Evolutionary conservation across 345 rosid species (phyloP).

Genomic region (Arabis alpina): DNA sequence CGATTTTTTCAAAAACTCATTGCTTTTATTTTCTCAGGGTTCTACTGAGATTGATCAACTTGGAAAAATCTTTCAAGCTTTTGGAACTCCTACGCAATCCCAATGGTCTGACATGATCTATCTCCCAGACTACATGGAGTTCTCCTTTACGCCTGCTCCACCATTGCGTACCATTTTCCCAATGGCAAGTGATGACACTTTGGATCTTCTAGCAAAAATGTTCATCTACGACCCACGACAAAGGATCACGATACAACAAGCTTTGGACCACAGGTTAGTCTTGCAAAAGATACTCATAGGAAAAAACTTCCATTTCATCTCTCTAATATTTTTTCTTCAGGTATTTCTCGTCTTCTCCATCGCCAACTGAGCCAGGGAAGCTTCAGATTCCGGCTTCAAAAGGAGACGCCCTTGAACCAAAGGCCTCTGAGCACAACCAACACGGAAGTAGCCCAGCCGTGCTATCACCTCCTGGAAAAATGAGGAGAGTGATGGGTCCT

Average conservation of each 20-base stretch:
- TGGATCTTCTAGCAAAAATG: conserved; percentile 61
- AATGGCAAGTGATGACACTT: conserved; percentile 61
- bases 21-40: conserved; percentile 44
- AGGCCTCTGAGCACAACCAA: conserved; percentile 37
- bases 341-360: conserved; percentile 51
- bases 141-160: conserved; percentile 50
- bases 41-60: conserved; percentile 62
- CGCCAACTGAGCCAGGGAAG: conserved; percentile 49
- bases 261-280: conserved; percentile 58
- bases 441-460: conserved; percentile 41
- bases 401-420: conserved; percentile 44
- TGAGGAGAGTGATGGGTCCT: conserved; percentile 51
- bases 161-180: conserved; percentile 56
- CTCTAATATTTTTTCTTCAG: conserved; percentile 25
- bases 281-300: neutral
- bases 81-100: conserved; percentile 60
- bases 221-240: conserved; percentile 59
- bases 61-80: conserved; percentile 61
- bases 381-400: conserved; percentile 50
- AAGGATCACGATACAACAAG: conserved; percentile 60
- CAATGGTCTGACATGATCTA: conserved; percentile 64
- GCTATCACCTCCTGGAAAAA: conserved; percentile 52
- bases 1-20: neutral
- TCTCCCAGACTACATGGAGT: conserved; percentile 63
- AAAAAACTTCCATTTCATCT: neutral